Evolutionary conservation across 768 basidiomycete species (phyloP).

Genomic region (Leucocoprinus birnbaumii): DNA sequence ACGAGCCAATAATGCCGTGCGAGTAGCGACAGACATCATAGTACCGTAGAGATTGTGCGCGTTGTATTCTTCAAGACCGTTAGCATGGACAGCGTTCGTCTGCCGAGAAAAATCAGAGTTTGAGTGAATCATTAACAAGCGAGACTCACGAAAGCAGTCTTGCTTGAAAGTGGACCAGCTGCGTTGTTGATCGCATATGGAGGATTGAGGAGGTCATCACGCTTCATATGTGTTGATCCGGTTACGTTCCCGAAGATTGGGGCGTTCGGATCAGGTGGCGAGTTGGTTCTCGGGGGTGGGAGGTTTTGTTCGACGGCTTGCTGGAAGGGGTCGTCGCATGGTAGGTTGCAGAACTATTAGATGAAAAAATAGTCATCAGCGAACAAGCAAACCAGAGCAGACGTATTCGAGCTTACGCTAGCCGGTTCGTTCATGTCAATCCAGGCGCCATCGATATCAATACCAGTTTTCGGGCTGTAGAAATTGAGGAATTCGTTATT

Average conservation of each 20-base stretch:
- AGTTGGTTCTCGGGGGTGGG: conserved; percentile 48
- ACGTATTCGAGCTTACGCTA: conserved; percentile 37
- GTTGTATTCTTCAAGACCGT: conserved; percentile 58
- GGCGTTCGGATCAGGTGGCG: conserved; percentile 49
- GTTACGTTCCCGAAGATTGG: conserved; percentile 41
- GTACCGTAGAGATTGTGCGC: conserved; percentile 68
- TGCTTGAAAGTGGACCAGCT: conserved; percentile 47
- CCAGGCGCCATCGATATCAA: conserved; percentile 73
- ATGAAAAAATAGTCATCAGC: not conserved
- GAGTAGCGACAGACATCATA: conserved; percentile 68
- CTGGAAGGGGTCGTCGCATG: conserved; percentile 57
- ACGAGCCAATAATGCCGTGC: conserved; percentile 57
- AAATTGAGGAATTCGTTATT: conserved; percentile 55
- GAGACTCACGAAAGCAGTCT: conserved; percentile 49
- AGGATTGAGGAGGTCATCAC: conserved; percentile 41
- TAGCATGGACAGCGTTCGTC: conserved; percentile 49
- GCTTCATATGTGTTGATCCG: conserved; percentile 16
- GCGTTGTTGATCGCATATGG: conserved; percentile 62
- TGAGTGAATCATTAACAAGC: not conserved
- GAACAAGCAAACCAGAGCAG: not conserved
- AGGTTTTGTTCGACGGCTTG: conserved; percentile 50
- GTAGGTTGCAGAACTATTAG: conserved; percentile 58
- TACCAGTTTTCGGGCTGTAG: conserved; percentile 47
- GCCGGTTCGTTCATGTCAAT: conserved; percentile 78
- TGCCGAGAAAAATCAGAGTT: no score